These are phyloP conservation scores for Rhododendron ovatum DNA, from an alignment of 148 eudicot genomes.

Conservation along the genomic window DNA sequence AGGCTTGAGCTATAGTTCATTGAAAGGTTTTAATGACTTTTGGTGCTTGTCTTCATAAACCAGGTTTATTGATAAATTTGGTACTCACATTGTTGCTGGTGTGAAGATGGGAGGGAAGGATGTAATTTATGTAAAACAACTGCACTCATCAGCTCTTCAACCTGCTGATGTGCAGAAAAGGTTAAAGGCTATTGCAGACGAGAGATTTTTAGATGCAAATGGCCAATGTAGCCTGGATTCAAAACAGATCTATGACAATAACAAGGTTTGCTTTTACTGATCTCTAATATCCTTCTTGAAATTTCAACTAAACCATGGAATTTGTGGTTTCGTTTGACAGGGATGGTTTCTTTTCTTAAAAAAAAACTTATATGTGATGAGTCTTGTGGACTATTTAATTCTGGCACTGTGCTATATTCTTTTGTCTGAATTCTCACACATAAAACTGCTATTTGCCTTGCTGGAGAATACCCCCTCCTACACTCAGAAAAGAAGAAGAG, in stretches of 20 bases:
- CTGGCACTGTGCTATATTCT: not conserved
- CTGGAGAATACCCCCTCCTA: not conserved
- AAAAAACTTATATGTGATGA: not conserved
- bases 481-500: not conserved
- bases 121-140: slow-evolving; percentile 86
- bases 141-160: slow-evolving; percentile 78
- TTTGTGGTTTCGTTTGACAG: not conserved
- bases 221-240: slow-evolving; percentile 48
- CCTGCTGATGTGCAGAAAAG: slow-evolving; percentile 90
- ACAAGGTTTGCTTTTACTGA: slow-evolving; percentile 46
- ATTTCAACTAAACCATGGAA: not conserved
- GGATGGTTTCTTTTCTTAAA: not conserved
- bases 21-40: not conserved
- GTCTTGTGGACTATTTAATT: not conserved
- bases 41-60: slow-evolving; percentile 11
- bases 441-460: not conserved
- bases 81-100: slow-evolving; percentile 93
- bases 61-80: slow-evolving; percentile 90
- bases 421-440: not conserved
- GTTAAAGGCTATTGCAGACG: slow-evolving; percentile 84
- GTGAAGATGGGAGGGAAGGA: slow-evolving; percentile 99
- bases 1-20: slow-evolving; percentile 3
- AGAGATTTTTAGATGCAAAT: slow-evolving; percentile 61
- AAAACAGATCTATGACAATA: slow-evolving; percentile 42
- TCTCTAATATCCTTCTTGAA: not conserved